Percentiles rank a stretch among this genome's conserved stretches.
Conservation (phyloP, 202 grass and related monocot species). For the Dendrocalamus latiflorus region DNA sequence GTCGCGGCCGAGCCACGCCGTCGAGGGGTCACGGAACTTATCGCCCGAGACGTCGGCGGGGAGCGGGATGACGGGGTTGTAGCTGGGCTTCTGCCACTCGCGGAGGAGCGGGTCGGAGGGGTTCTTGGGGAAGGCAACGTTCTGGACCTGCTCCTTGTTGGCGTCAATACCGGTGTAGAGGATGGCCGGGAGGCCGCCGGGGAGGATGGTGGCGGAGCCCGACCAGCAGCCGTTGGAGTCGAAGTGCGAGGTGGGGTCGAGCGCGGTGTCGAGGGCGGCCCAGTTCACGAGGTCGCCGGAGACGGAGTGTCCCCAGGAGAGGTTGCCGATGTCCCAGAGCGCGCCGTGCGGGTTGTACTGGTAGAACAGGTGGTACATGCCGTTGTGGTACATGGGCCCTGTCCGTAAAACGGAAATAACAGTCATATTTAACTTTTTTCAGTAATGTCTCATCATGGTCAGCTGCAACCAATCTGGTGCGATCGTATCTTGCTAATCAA, state of each 20-base stretch:
- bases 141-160: constrained; percentile 39
- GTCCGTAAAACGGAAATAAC: not conserved
- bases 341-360: constrained; percentile 25
- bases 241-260: constrained; percentile 46
- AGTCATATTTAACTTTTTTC: not conserved
- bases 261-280: constrained; percentile 18
- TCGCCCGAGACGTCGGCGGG: constrained; percentile 22
- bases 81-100: constrained; percentile 52
- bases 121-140: constrained; percentile 54
- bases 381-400: constrained; percentile 46
- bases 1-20: constrained; percentile 47
- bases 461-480: not conserved
- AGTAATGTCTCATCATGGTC: not conserved
- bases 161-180: constrained; percentile 61
- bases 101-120: constrained; percentile 36
- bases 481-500: not conserved
- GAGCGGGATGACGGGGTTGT: constrained; percentile 57
- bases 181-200: constrained; percentile 34
- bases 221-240: constrained; percentile 67
- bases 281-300: constrained; percentile 65
- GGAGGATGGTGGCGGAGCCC: constrained; percentile 48
- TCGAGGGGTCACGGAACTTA: constrained; percentile 51
- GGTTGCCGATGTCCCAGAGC: constrained; percentile 60
- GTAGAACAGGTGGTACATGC: no score
- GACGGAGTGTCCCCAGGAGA: constrained; percentile 71